Percentiles rank a stretch among this genome's conserved stretches.
Evolutionary conservation across 805 yeast genomes (phyloP).

Genomic region (Teunomyces cretensis): DNA sequence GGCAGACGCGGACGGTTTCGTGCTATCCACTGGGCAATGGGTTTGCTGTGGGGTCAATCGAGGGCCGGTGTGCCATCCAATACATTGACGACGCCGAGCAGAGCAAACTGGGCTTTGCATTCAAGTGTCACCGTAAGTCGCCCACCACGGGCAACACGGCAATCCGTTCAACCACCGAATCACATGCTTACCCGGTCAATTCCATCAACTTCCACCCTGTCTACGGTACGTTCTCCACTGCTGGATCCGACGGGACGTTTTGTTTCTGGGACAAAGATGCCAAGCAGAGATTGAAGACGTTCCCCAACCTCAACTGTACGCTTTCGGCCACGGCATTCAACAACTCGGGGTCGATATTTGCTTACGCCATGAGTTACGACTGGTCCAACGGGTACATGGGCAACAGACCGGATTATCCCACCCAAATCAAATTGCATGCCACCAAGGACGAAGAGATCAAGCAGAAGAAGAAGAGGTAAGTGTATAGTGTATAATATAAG

Average conservation of each 20-base stretch:
- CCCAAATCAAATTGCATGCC: conserved; percentile 76
- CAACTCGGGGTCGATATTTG: conserved; percentile 78
- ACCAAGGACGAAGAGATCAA: conserved; percentile 84
- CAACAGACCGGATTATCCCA: conserved; percentile 74
- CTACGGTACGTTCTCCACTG: conserved; percentile 88
- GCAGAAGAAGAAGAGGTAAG: conserved; percentile 41
- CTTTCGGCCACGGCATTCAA: conserved; percentile 81
- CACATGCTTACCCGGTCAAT: conserved; percentile 75
- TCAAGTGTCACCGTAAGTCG: conserved; percentile 88
- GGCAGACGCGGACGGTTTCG: conserved; percentile 79
- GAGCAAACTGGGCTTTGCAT: conserved; percentile 73
- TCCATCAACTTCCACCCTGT: conserved; percentile 83
- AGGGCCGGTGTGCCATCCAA: conserved; percentile 94
- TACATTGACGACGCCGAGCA: conserved; percentile 84
- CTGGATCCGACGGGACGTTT: conserved; percentile 92
- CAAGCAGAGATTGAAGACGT: conserved; percentile 79
- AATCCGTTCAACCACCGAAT: conserved; percentile 36
- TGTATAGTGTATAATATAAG: background rate
- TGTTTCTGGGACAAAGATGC: conserved; percentile 96
- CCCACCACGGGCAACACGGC: conserved; percentile 34
- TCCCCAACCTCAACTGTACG: conserved; percentile 64
- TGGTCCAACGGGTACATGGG: conserved; percentile 91
- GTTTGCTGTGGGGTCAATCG: conserved; percentile 88
- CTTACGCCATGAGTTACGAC: conserved; percentile 90
- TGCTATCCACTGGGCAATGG: conserved; percentile 94